These are phyloP conservation scores for Pseudocercospora musae DNA, from an alignment of 2,329 filamentous ascomycete species.

Conservation along the genomic window DNA sequence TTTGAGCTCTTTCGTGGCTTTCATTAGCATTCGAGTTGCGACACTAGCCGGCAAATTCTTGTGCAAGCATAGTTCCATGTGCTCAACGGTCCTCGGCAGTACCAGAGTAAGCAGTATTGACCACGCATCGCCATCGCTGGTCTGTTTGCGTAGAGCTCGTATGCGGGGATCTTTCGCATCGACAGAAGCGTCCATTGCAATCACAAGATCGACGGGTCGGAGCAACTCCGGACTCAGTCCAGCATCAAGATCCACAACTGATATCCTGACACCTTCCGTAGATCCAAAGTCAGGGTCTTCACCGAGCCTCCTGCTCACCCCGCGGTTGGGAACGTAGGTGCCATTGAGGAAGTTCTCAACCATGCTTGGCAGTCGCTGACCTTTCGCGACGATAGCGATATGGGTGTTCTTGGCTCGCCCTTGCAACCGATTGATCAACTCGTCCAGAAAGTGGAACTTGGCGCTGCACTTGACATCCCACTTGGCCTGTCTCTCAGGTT, in stretches of 20 bases:
- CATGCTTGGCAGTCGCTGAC: slow-evolving; percentile 32
- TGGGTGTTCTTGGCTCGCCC: slow-evolving; percentile 21
- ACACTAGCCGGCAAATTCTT: slow-evolving; percentile 24
- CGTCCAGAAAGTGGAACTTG: slow-evolving; percentile 38
- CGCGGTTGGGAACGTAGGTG: slow-evolving; percentile 22
- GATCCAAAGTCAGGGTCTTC: slow-evolving; percentile 5
- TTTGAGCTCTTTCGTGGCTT: slow-evolving; percentile 36
- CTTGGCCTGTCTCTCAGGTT: slow-evolving; percentile 28
- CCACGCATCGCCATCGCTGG: slow-evolving; percentile 13
- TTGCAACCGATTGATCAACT: slow-evolving; percentile 31
- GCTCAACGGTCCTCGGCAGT: slow-evolving; percentile 42
- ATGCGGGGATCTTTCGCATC: slow-evolving; percentile 15
- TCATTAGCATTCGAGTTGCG: slow-evolving; percentile 38
- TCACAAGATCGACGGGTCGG: slow-evolving; percentile 37
- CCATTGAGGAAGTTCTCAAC: slow-evolving; percentile 31
- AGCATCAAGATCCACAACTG: slow-evolving; percentile 33
- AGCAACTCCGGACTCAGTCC: slow-evolving; percentile 24
- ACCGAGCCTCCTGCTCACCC: slow-evolving; percentile 18
- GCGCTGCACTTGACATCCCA: slow-evolving; percentile 37
- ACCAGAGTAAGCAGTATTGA: slow-evolving; percentile 38
- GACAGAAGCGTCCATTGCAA: slow-evolving; percentile 40
- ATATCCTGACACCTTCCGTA: slow-evolving; percentile 29
- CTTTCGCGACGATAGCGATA: slow-evolving; percentile 32
- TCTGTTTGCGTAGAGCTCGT: slow-evolving; percentile 10
- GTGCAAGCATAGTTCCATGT: slow-evolving; percentile 42